Conservation (phyloP, 345 rosid genomes). For the Gossypium herbaceum region DNA sequence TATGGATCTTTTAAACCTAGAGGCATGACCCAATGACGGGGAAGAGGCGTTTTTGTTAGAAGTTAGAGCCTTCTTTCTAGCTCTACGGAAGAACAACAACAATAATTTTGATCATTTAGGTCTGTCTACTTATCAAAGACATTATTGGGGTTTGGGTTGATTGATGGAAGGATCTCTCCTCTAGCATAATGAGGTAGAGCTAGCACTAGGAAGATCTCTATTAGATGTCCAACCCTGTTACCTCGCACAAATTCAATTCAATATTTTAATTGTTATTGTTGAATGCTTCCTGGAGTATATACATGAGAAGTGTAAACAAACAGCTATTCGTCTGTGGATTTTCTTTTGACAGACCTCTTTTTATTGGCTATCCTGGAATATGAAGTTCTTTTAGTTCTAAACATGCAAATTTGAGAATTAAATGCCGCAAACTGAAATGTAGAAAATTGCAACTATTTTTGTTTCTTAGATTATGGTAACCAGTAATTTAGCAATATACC, state of each 20-base stretch:
- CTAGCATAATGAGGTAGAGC: not conserved
- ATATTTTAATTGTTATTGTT: not conserved
- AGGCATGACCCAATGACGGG: constrained; percentile 5
- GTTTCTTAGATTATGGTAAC: no score
- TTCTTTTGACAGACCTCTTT: not conserved
- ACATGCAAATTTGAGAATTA: no score
- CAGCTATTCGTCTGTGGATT: not conserved
- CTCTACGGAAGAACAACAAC: not conserved
- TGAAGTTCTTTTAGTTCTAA: not conserved
- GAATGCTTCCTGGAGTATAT: not conserved
- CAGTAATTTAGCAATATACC: no score
- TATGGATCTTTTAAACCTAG: constrained; percentile 6
- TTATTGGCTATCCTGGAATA: not conserved
- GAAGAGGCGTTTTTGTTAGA: constrained; percentile 30
- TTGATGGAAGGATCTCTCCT: not conserved
- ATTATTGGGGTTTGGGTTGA: not conserved
- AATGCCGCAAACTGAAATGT: no score
- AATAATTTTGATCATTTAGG: not conserved
- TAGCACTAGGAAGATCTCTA: constrained; percentile 5
- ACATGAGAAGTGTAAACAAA: not conserved
- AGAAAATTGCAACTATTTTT: no score
- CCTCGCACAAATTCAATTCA: constrained; percentile 7
- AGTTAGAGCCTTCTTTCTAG: constrained; percentile 23
- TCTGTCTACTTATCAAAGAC: not conserved
- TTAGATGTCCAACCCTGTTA: not conserved